phyloP scores from a whole-genome alignment of 1,284 basidiomycete genomes.

The Pseudozyma tsukubaensis region DNA sequence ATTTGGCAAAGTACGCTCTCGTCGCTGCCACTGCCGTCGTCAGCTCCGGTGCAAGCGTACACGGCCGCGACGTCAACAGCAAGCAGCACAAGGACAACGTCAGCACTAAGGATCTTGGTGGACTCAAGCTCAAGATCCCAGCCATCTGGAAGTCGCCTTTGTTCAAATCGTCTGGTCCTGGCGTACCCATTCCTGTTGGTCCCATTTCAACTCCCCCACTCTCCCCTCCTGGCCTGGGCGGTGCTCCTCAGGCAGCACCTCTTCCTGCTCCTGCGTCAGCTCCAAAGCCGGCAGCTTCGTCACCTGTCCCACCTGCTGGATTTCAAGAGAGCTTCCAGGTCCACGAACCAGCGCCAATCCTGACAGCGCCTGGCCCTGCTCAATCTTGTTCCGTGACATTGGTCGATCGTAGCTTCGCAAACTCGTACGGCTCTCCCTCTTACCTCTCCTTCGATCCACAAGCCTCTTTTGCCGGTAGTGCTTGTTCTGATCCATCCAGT shows the following conservation, averaged over 20 bases:
- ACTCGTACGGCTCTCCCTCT: conserved; percentile 48
- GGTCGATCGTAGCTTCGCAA: conserved; percentile 42
- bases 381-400: conserved; percentile 31
- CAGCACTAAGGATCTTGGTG: no score
- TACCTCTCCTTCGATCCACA: conserved; percentile 28
- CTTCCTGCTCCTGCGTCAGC: not conserved
- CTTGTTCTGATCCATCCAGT: conserved; percentile 28
- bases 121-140: conserved; percentile 13
- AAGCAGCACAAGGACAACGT: no score
- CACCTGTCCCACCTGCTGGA: not conserved
- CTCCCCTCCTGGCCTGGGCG: not conserved
- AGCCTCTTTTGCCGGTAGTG: conserved; percentile 4
- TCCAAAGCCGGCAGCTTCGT: not conserved
- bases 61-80: not conserved
- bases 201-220: not conserved
- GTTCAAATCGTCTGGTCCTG: conserved; percentile 22
- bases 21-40: conserved; percentile 1
- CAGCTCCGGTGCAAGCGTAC: not conserved
- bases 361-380: not conserved
- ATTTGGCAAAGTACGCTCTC: conserved; percentile 10
- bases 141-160: conserved; percentile 21
- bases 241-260: not conserved
- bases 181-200: not conserved
- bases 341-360: conserved; percentile 29
- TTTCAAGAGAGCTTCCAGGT: conserved; percentile 28